A percentile compares a stretch with the other conserved stretches of the same genome.
Evolutionary conservation across 2,329 filamentous ascomycete genomes (phyloP).

Genomic region (Microdochium nivale): DNA sequence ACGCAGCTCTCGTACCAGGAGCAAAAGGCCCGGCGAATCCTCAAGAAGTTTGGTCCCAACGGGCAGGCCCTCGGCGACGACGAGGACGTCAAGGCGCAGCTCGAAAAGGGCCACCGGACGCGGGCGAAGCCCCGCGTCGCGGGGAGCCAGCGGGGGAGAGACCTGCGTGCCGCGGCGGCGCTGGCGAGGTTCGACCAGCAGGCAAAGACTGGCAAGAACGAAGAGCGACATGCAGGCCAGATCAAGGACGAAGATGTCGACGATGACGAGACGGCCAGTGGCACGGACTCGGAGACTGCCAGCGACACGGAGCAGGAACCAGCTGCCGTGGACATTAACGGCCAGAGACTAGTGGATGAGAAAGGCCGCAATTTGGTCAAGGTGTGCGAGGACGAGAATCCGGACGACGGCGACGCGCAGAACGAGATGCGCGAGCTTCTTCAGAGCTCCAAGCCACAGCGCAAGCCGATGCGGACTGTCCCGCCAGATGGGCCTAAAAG

Average conservation of each 20-base stretch:
- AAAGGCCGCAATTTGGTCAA: constrained; percentile 62
- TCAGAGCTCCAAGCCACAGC: constrained; percentile 24
- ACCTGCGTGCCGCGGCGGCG: constrained; percentile 68
- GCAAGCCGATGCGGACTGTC: not conserved
- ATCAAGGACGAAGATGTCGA: constrained; percentile 26
- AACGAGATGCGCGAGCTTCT: constrained; percentile 60
- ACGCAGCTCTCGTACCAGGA: constrained; percentile 59
- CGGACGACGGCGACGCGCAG: constrained; percentile 44
- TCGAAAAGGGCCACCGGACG: constrained; percentile 58
- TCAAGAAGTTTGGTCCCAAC: constrained; percentile 68
- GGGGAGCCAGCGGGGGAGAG: constrained; percentile 63
- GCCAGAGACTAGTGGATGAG: constrained; percentile 53
- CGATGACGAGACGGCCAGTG: constrained; percentile 20
- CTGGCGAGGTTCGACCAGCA: constrained; percentile 61
- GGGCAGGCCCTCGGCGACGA: constrained; percentile 64
- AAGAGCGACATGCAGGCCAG: constrained; percentile 17
- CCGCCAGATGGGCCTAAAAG: not conserved
- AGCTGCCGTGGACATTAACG: constrained; percentile 54
- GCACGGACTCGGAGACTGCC: constrained; percentile 28
- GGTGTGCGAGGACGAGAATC: constrained; percentile 63
- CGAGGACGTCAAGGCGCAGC: constrained; percentile 51
- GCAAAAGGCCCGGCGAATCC: constrained; percentile 61
- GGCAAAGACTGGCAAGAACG: constrained; percentile 39
- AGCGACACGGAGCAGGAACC: constrained; percentile 33
- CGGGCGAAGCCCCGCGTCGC: constrained; percentile 65